Evolutionary conservation across 305 asterid species (phyloP).

Genomic region (Fraxinus floribunda): DNA sequence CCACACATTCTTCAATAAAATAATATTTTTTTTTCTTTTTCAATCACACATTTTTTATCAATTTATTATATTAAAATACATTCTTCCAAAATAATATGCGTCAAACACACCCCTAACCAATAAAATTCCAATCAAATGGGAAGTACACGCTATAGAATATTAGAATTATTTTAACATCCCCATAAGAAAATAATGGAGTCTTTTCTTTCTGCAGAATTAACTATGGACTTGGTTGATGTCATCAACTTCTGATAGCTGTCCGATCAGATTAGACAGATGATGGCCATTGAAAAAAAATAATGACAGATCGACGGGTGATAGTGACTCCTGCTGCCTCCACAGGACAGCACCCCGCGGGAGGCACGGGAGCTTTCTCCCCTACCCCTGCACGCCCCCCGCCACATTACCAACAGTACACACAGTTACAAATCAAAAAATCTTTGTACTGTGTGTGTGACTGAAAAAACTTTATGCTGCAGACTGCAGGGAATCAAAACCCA

Average conservation of each 20-base stretch:
- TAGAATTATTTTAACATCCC: too few relatives aligned
- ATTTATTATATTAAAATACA: too few relatives aligned
- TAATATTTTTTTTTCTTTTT: too few relatives aligned
- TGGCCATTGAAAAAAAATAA: not conserved
- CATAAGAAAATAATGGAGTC: not conserved
- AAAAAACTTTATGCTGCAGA: not conserved
- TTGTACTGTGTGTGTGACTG: not conserved
- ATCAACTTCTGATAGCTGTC: not conserved
- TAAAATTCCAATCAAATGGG: too few relatives aligned
- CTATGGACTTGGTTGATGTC: not conserved
- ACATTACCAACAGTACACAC: slow-evolving; percentile 2
- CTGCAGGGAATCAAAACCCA: not conserved
- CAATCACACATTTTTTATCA: too few relatives aligned
- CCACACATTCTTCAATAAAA: too few relatives aligned
- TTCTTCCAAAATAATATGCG: too few relatives aligned
- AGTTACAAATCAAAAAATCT: not conserved
- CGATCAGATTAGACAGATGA: slow-evolving; percentile 20
- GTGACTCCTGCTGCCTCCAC: not conserved
- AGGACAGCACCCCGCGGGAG: slow-evolving; percentile 40
- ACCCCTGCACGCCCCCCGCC: slow-evolving; percentile 2
- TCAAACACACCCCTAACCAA: too few relatives aligned
- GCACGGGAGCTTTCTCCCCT: slow-evolving; percentile 34
- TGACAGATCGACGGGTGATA: slow-evolving; percentile 31
- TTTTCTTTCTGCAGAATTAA: not conserved
- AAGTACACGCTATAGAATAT: too few relatives aligned